A percentile compares a stretch with the other conserved stretches of the same genome.
Conservation (phyloP, 2,329 filamentous ascomycete species). For the Onygenales sp. region DNA sequence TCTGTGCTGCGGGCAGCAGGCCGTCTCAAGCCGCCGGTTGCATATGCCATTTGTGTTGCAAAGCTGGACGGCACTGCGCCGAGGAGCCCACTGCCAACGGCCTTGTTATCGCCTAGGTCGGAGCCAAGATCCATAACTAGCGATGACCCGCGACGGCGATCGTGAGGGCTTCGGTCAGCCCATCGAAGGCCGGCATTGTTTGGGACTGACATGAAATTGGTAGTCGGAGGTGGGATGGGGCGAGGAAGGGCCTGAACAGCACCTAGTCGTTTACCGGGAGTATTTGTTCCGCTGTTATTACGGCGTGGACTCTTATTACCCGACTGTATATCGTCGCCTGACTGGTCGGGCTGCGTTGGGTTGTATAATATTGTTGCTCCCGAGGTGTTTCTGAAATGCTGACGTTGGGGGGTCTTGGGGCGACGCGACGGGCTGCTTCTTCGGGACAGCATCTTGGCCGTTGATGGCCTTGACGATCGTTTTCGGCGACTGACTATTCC, state of each 20-base stretch:
- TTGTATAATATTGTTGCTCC: conserved; percentile 79
- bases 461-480: conserved; percentile 31
- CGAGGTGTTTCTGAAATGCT: conserved; percentile 66
- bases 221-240: conserved; percentile 45
- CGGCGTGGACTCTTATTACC: too few relatives aligned
- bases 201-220: conserved; percentile 47
- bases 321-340: not conserved
- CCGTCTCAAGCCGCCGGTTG: conserved; percentile 51
- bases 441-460: conserved; percentile 31
- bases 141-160: conserved; percentile 45
- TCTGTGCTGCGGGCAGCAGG: conserved; percentile 30
- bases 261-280: conserved; percentile 20
- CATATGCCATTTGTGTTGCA: conserved; percentile 69
- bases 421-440: conserved; percentile 26
- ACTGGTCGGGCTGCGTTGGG: conserved; percentile 40
- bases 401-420: conserved; percentile 29
- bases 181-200: conserved; percentile 47
- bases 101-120: conserved; percentile 56
- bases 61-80: conserved; percentile 64
- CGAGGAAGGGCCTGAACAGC: conserved; percentile 39
- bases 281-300: not conserved
- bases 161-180: conserved; percentile 30
- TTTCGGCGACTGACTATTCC: conserved; percentile 23
- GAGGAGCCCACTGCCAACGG: conserved; percentile 52
- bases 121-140: conserved; percentile 66